Conservation (phyloP, 2,329 filamentous ascomycete genomes). For the Whalleya microplaca region DNA sequence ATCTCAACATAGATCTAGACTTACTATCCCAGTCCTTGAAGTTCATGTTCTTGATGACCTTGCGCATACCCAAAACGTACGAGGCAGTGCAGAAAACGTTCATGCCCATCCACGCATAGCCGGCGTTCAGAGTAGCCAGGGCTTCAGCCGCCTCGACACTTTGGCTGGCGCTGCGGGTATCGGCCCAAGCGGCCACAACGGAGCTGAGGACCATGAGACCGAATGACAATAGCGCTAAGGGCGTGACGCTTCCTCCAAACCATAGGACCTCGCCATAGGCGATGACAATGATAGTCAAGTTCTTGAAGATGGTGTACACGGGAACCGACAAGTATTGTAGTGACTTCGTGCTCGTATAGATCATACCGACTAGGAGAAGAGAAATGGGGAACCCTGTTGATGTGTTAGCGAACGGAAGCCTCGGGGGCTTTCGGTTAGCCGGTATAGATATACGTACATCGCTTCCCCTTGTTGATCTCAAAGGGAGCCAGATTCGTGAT, state of each 20-base stretch:
- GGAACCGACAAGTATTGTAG: conserved; percentile 96
- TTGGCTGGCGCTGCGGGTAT: conserved; percentile 70
- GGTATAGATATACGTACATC: conserved; percentile 65
- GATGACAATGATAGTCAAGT: conserved; percentile 97
- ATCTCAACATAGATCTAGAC: conserved; percentile 43
- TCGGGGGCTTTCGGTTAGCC: neutral
- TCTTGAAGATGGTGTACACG: conserved; percentile 99
- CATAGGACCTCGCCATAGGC: conserved; percentile 97
- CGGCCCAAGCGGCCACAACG: conserved; percentile 93
- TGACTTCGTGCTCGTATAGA: conserved; percentile 95
- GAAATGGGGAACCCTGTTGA: conserved; percentile 90
- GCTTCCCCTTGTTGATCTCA: conserved; percentile 85
- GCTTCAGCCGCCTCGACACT: conserved; percentile 68
- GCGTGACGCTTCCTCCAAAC: conserved; percentile 92
- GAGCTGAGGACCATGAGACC: conserved; percentile 96
- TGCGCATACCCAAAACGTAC: conserved; percentile 91
- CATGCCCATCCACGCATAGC: conserved; percentile 96
- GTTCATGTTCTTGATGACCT: conserved; percentile 99
- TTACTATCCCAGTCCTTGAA: conserved; percentile 99
- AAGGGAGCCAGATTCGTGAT: conserved; percentile 84
- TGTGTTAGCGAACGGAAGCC: conserved; percentile 12
- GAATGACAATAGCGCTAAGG: conserved; percentile 88
- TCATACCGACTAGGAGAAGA: conserved; percentile 95
- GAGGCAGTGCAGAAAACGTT: conserved; percentile 95
- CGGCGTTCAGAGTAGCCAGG: conserved; percentile 88